phyloP scores from a whole-genome alignment of 2,329 filamentous ascomycete species.

The Fusarium nelsonii region DNA sequence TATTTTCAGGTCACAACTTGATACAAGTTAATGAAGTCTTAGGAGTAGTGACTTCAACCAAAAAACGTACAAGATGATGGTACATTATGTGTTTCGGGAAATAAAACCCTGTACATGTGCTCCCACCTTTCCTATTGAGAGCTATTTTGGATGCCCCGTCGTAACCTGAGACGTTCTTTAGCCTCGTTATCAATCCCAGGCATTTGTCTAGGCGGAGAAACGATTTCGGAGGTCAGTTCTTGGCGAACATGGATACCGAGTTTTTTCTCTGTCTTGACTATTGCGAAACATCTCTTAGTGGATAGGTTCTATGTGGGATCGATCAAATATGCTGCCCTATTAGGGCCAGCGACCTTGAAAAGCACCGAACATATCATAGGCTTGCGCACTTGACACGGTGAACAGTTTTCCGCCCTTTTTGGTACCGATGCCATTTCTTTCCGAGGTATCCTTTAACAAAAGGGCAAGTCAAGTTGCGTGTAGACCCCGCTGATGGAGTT shows the following conservation, averaged over 20 bases:
- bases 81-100: slow-evolving; percentile 8
- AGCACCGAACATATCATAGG: too few species aligned
- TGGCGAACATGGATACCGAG: slow-evolving; percentile 20
- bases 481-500: neutral
- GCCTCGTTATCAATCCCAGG: slow-evolving; percentile 10
- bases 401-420: slow-evolving; percentile 18
- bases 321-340: slow-evolving; percentile 36
- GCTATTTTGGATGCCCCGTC: slow-evolving; percentile 15
- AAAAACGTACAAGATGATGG: slow-evolving; percentile 28
- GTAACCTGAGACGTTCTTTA: slow-evolving; percentile 9
- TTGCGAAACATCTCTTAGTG: slow-evolving; percentile 24
- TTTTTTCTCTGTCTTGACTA: slow-evolving; percentile 7
- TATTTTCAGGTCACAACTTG: slow-evolving; percentile 15
- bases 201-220: slow-evolving; percentile 1
- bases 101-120: slow-evolving; percentile 31
- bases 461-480: slow-evolving; percentile 23
- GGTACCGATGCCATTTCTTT: slow-evolving; percentile 7
- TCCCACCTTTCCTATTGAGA: slow-evolving; percentile 24
- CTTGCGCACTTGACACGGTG: slow-evolving; percentile 27
- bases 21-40: neutral
- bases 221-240: neutral
- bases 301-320: slow-evolving; percentile 8
- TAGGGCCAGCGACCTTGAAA: neutral
- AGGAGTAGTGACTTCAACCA: fast-evolving
- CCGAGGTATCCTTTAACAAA: slow-evolving; percentile 28